These are phyloP conservation scores for Solanum bulbocastanum DNA, from an alignment of 257 asterid species.

Conservation along the genomic window DNA sequence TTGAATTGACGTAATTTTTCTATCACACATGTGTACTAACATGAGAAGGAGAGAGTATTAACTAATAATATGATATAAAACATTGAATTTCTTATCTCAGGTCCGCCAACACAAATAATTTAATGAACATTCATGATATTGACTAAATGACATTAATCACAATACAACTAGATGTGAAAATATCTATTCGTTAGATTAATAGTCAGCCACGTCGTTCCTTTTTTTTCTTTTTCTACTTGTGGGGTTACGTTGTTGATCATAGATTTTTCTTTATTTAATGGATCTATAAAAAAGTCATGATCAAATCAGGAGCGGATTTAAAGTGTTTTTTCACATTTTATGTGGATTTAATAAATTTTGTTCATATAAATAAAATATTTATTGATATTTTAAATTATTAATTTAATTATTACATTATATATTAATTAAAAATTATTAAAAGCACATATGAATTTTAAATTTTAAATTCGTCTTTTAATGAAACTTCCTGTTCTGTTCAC, in stretches of 20 bases:
- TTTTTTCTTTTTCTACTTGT: not conserved
- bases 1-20: too few species aligned
- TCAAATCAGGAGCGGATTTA: not conserved
- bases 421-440: too few species aligned
- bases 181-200: not conserved
- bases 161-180: not conserved
- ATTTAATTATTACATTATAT: too few species aligned
- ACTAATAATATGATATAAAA: not conserved
- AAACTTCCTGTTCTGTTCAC: not conserved
- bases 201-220: not conserved
- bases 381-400: too few species aligned
- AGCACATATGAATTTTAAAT: too few species aligned
- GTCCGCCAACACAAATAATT: not conserved
- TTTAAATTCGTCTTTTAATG: rapidly evolving
- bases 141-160: not conserved
- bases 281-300: not conserved
- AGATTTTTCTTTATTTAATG: not conserved
- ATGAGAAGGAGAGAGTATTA: not conserved
- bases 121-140: not conserved
- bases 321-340: too few species aligned
- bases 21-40: not conserved
- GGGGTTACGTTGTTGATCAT: not conserved
- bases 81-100: not conserved
- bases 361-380: too few species aligned
- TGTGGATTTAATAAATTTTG: too few species aligned